phyloP scores from a whole-genome alignment of 1,284 basidiomycete genomes.

The Tranzscheliella williamsii region DNA sequence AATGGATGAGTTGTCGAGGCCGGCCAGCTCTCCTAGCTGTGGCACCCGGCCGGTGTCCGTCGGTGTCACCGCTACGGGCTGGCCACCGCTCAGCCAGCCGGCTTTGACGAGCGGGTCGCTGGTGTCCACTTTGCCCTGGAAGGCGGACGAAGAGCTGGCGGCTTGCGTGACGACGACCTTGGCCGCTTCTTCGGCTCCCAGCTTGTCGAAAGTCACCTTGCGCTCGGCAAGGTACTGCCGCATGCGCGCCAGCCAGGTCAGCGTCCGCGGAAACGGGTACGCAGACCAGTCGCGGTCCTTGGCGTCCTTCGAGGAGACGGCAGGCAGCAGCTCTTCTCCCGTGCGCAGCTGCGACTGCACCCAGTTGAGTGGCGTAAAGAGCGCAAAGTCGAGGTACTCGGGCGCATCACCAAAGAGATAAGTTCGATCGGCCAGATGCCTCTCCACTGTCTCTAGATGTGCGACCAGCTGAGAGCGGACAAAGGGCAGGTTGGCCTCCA shows the following conservation, averaged over 20 bases:
- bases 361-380: slow-evolving; percentile 33
- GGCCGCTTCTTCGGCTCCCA: slow-evolving; percentile 13
- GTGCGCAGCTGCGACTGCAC: slow-evolving; percentile 29
- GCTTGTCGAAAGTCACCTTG: slow-evolving; percentile 13
- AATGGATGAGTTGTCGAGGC: slow-evolving; percentile 11
- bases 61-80: slow-evolving; percentile 23
- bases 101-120: slow-evolving; percentile 31
- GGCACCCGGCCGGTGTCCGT: slow-evolving; percentile 35
- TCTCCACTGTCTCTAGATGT: slow-evolving; percentile 19
- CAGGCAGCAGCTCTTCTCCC: slow-evolving; percentile 20
- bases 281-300: slow-evolving; percentile 9
- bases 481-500: slow-evolving; percentile 18
- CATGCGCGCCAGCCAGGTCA: slow-evolving; percentile 14
- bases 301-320: slow-evolving; percentile 8
- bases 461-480: slow-evolving; percentile 16
- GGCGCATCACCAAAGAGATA: slow-evolving; percentile 16
- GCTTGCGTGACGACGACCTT: slow-evolving; percentile 15
- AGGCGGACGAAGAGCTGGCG: not conserved
- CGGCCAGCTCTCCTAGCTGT: slow-evolving; percentile 17
- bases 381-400: slow-evolving; percentile 26
- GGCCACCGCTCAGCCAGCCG: slow-evolving; percentile 32
- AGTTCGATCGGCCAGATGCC: slow-evolving; percentile 3
- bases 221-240: slow-evolving; percentile 10
- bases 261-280: slow-evolving; percentile 16
- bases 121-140: slow-evolving; percentile 1